A percentile compares a stretch with the other conserved stretches of the same genome.
These are phyloP conservation scores for Ceratocystiopsis brevicomis DNA, from an alignment of 2,329 filamentous ascomycete genomes.

Conservation along the genomic window DNA sequence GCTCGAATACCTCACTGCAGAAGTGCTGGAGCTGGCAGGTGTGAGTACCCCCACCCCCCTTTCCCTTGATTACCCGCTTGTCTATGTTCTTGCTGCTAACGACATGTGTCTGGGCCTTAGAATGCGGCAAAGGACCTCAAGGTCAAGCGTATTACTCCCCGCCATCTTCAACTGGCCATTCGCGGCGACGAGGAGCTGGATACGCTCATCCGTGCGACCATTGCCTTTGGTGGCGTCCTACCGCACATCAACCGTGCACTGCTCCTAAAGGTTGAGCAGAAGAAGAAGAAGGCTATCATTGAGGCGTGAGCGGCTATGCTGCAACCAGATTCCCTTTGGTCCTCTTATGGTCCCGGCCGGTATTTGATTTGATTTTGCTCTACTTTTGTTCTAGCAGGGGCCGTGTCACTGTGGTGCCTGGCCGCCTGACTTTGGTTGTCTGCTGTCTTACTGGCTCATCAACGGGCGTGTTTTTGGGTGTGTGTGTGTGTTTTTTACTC, in stretches of 20 bases:
- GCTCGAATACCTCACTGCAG: constrained; percentile 91
- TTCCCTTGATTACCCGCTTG: background rate
- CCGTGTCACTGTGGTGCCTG: too few relatives aligned
- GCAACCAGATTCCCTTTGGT: too few relatives aligned
- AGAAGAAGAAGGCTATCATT: constrained; percentile 20
- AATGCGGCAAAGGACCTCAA: constrained; percentile 99
- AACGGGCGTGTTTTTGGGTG: too few relatives aligned
- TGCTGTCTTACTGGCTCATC: too few relatives aligned
- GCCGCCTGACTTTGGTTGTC: too few relatives aligned
- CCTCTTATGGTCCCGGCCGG: too few relatives aligned
- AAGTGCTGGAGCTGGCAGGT: constrained; percentile 93
- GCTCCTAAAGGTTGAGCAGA: constrained; percentile 31
- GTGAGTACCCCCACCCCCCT: constrained; percentile 33
- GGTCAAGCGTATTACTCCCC: constrained; percentile 98
- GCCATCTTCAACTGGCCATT: constrained; percentile 93
- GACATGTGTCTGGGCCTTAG: constrained; percentile 20
- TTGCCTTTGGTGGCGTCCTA: constrained; percentile 93
- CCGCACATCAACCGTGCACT: constrained; percentile 97
- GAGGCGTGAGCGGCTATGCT: constrained; percentile 13
- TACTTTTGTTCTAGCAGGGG: too few relatives aligned
- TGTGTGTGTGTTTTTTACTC: too few relatives aligned
- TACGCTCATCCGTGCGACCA: constrained; percentile 90
- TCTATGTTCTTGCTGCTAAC: background rate
- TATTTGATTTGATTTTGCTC: too few relatives aligned
- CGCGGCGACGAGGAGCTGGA: constrained; percentile 97